Percentiles rank a stretch among this genome's conserved stretches.
Conservation (phyloP, 2,329 filamentous ascomycete genomes). For the Exophiala calicioides region DNA sequence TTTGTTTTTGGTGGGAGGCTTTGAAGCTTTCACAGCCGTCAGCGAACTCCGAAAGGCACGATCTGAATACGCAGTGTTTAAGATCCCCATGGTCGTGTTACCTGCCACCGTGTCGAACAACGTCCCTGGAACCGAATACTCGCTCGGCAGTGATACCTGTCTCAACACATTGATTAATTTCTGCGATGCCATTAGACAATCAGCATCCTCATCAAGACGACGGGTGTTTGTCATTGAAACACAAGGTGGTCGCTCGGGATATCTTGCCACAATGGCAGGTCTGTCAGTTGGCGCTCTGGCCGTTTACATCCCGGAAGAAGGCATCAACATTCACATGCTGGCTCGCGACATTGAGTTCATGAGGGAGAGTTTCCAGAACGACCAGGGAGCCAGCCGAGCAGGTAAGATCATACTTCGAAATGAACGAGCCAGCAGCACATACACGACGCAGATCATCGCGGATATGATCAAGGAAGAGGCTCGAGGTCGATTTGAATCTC, state of each 20-base stretch:
- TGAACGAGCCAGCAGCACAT: constrained; percentile 87
- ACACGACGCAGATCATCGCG: constrained; percentile 89
- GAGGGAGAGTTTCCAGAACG: constrained; percentile 78
- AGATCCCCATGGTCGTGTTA: constrained; percentile 86
- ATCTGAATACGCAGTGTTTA: constrained; percentile 76
- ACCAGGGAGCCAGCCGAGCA: constrained; percentile 83
- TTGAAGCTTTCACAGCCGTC: constrained; percentile 92
- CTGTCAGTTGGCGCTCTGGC: constrained; percentile 88
- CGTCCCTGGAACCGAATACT: constrained; percentile 96
- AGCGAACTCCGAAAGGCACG: constrained; percentile 82
- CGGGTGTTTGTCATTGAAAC: constrained; percentile 98
- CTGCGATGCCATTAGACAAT: constrained; percentile 97
- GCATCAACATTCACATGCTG: constrained; percentile 90
- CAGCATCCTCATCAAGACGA: constrained; percentile 86
- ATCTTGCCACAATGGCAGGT: constrained; percentile 86
- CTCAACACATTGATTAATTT: constrained; percentile 92
- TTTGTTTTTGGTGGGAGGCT: constrained; percentile 88
- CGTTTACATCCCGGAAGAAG: constrained; percentile 96
- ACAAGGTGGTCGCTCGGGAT: constrained; percentile 91
- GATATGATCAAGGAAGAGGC: constrained; percentile 95
- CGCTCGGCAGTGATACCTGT: constrained; percentile 92
- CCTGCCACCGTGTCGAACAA: constrained; percentile 99
- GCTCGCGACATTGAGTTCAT: constrained; percentile 86
- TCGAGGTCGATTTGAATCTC: constrained; percentile 85
- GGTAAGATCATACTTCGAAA: constrained; percentile 96